Evolutionary conservation across 73 alveolate species (phyloP), one percentile per base, ranked within the genome.

Genomic region (Strombidium stylifer): DNA sequence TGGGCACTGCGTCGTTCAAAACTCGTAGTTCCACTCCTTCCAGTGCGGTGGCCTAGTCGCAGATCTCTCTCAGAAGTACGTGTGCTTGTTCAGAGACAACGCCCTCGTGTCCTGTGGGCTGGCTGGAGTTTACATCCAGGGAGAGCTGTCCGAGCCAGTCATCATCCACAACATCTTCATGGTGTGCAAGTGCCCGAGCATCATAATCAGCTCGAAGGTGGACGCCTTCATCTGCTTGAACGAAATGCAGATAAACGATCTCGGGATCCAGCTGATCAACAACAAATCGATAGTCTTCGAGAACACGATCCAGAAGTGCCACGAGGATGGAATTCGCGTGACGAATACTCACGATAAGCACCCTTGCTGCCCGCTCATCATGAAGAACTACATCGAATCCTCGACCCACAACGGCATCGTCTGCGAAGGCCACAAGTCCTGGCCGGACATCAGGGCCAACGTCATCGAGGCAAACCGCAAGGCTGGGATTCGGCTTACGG

Each of bases 401-500:
- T 78, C 88, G 59, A 93, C 81, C 42, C 69, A 68, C 37, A 90
- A 91, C 69, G 99, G 98, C 10, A 65, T 94, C 44, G 67, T 76
- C 37, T 89, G 93, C 28, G 67, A 58, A 52, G 99, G 97, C 26
- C 60, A 76, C 14, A n/a, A 1, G 14, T 46, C 76, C n/a, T 60
- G 65, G 16, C 88, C 88, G 1, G 71, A 52, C 28, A 64, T 76
- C 21, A 14, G 61, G 4, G 69, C 55, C 3, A 76, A 76, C 49
- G 65, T 30, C 2, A 66, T 76, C 31, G 75, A 67, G 32, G 32
- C 90, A 10, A 94, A 94, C 61, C 84, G 88, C 79, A 90, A 94
- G 77, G 81, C 96, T 30, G 99, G 99, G 3, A 89, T 94, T 0
- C 83, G 87, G 55, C 77, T 92, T 6, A 55, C 86, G 28, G 96